Conservation (phyloP, 2,329 filamentous ascomycete species). For the Fusarium foetens region DNA sequence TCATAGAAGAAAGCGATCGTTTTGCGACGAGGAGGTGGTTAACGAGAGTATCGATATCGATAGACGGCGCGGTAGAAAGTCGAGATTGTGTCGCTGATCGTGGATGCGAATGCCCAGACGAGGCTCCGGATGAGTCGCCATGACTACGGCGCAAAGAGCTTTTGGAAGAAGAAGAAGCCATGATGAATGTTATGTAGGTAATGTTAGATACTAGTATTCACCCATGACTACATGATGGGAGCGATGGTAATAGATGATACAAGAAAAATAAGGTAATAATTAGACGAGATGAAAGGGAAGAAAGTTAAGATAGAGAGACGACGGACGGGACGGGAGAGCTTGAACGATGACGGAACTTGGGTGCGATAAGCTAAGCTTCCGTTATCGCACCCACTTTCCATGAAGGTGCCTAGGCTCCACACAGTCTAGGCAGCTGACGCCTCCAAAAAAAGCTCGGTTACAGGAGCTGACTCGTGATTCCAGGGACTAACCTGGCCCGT, state of each 20-base stretch:
- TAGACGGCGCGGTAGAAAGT: constrained; percentile 38
- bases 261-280: background rate
- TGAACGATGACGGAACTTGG: constrained; percentile 35
- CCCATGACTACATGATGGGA: constrained; percentile 41
- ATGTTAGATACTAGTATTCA: constrained; percentile 5
- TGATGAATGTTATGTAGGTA: constrained; percentile 30
- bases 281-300: constrained; percentile 8
- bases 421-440: constrained; percentile 34
- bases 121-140: constrained; percentile 49
- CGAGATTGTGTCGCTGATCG: constrained; percentile 45
- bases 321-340: constrained; percentile 21
- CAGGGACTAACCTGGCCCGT: constrained; percentile 8
- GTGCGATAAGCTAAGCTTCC: constrained; percentile 38
- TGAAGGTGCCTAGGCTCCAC: background rate
- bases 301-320: constrained; percentile 7
- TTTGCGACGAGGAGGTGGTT: constrained; percentile 88
- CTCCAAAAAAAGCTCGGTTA: constrained; percentile 4
- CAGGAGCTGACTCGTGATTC: constrained; percentile 26
- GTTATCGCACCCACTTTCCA: constrained; percentile 30
- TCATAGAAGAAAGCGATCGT: constrained; percentile 84
- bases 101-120: constrained; percentile 46
- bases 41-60: constrained; percentile 78
- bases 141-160: constrained; percentile 51
- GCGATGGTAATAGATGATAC: background rate
- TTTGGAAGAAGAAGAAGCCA: constrained; percentile 50